These are phyloP conservation scores for Amanita pseudoporphyria DNA, from an alignment of 768 basidiomycete genomes.

Conservation along the genomic window DNA sequence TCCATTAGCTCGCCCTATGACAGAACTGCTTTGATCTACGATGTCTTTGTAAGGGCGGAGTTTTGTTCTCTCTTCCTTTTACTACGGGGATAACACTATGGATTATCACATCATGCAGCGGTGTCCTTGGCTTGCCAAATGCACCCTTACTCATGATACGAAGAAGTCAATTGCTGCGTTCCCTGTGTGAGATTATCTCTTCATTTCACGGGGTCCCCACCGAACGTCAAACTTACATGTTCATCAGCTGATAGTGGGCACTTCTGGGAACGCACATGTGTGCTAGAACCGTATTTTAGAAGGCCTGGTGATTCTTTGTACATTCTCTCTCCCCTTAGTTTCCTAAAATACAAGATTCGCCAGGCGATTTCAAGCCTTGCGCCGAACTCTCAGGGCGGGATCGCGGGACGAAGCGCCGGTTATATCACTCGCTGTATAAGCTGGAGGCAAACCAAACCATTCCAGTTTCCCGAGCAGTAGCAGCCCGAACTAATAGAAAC, in stretches of 20 bases:
- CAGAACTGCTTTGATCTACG: background rate
- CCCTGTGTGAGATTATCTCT: background rate
- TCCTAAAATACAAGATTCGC: background rate
- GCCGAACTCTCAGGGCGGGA: background rate
- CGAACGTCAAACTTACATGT: background rate
- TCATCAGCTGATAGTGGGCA: background rate
- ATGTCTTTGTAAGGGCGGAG: slow-evolving; percentile 1
- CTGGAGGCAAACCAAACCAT: slow-evolving; percentile 1
- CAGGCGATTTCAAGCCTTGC: background rate
- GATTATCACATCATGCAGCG: background rate
- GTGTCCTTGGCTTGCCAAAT: background rate
- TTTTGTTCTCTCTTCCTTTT: background rate
- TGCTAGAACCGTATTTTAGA: background rate
- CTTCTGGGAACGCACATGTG: background rate
- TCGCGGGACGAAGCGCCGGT: slow-evolving; percentile 2
- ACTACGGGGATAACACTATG: slow-evolving; percentile 1
- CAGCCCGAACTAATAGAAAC: background rate
- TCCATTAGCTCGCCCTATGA: background rate
- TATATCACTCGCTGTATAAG: too few relatives aligned
- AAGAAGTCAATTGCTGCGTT: slow-evolving; percentile 1
- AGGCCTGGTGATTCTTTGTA: background rate
- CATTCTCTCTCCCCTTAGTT: background rate
- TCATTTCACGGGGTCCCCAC: background rate
- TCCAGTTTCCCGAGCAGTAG: background rate
- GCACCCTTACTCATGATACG: background rate